A percentile compares a stretch with the other conserved stretches of the same genome.
Evolutionary conservation across 306 rosid species (phyloP).

Genomic region (Vicia villosa): DNA sequence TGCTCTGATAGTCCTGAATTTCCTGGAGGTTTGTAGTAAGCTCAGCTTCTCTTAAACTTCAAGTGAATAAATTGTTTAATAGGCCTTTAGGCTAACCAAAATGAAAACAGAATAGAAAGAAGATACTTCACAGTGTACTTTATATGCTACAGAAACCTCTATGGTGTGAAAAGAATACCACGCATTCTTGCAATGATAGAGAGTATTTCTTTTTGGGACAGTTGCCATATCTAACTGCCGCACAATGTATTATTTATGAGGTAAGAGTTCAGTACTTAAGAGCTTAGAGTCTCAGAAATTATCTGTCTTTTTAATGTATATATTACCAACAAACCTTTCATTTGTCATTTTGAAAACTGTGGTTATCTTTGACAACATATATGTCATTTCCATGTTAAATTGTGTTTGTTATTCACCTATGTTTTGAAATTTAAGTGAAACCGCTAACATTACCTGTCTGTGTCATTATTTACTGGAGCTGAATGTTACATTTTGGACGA

Average conservation of each 20-base stretch:
- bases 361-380: constrained; percentile 19
- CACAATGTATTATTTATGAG: constrained; percentile 77
- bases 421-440: constrained; percentile 28
- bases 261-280: constrained; percentile 46
- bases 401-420: constrained; percentile 3
- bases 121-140: constrained; percentile 26
- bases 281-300: constrained; percentile 10
- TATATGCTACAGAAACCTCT: constrained; percentile 72
- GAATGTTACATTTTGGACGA: constrained; percentile 20
- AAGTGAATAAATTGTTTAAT: background rate
- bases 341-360: constrained; percentile 26
- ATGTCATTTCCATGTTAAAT: constrained; percentile 22
- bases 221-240: constrained; percentile 77
- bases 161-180: constrained; percentile 68
- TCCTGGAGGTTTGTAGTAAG: constrained; percentile 73
- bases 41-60: constrained; percentile 30
- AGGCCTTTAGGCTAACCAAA: constrained; percentile 31
- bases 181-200: constrained; percentile 67
- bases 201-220: constrained; percentile 89
- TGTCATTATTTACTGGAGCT: constrained; percentile 22
- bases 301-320: constrained; percentile 18
- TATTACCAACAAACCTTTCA: constrained; percentile 19
- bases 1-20: constrained; percentile 73
- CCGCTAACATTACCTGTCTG: background rate
- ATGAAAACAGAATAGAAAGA: constrained; percentile 23